Evolutionary conservation across 805 yeast genomes (phyloP), one percentile per base, ranked within the genome.

Genomic region (Tetrapisispora pingtungensis): DNA sequence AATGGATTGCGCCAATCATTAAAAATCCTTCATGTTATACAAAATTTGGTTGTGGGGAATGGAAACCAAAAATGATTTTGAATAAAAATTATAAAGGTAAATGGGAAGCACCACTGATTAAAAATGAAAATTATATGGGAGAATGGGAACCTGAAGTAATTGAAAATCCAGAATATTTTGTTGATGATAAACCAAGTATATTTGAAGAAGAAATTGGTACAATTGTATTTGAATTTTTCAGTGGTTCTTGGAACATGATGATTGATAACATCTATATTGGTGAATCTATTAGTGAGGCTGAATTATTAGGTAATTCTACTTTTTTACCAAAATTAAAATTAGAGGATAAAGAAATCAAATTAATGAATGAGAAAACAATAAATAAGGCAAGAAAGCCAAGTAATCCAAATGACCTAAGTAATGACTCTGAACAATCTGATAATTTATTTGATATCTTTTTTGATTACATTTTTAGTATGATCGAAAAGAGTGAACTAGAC

Each of bases 211-310:
- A 84, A 50, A 89, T 87, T 17, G 94, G 83, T 8, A 96, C 95
- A 4, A 32, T 54, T 13, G 46, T 50, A 3, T 84, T 89, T 58
- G 96, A 88, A 62, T 68, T 88, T 50, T 87, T 96, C 95, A 76
- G 90, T 38, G 82, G 88, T 80, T 81, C 84, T 50, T 71, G 71
- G 33, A 75, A 83, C 41, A 76, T 86, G 43, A 54, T 84, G 61
- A 85, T 88, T 60, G 86, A 86, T 62, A 86, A 88, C 66, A 76
- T 88, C 48, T 89, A 88, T 61, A 62, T 88, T 49, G 96, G 96
- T 22, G 88, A 84, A 58, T 77, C 84, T 2, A 68, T 88, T 15
- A 69, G 66, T 32, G 96, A 88, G 57, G 96, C 96, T 10, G 96
- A 89, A 67, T 45, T 58, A 10, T 69, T 88, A 51, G 97, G 96